Percentiles rank a stretch among this genome's conserved stretches.
These are phyloP conservation scores for Lunasporangiospora selenospora DNA, from an alignment of 192 early-diverging fungal species.

Conservation along the genomic window DNA sequence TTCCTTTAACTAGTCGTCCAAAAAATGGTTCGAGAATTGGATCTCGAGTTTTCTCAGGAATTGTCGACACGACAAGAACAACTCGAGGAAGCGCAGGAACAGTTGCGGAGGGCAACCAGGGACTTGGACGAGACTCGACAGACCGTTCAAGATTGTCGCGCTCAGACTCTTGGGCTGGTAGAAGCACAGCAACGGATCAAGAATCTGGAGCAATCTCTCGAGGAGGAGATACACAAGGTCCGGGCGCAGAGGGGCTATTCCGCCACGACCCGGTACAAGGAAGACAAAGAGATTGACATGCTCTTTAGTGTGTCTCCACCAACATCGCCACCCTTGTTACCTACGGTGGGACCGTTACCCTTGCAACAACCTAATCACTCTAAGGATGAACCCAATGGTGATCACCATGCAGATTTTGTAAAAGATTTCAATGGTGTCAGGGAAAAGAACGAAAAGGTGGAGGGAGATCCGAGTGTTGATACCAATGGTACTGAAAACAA, in stretches of 20 bases:
- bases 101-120: constrained; percentile 54
- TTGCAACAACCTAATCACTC: no score
- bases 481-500: no score
- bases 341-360: no score
- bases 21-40: constrained; percentile 62
- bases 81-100: constrained; percentile 55
- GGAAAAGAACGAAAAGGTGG: no score
- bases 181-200: constrained; percentile 59
- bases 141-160: constrained; percentile 51
- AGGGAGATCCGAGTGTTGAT: no score
- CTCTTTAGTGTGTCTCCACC: no score
- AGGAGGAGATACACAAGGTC: constrained; percentile 47
- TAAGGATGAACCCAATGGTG: no score
- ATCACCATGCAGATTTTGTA: no score
- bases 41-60: constrained; percentile 61
- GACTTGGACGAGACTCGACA: constrained; percentile 55
- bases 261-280: no score
- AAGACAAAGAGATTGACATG: no score
- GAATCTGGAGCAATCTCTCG: constrained; percentile 59
- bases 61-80: constrained; percentile 57
- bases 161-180: constrained; percentile 51
- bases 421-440: no score
- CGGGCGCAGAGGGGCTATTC: constrained; percentile 41
- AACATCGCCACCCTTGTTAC: no score
- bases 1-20: constrained; percentile 51